Evolutionary conservation across 768 basidiomycete species (phyloP), one percentile per base, ranked within the genome.

Genomic region (Psilocybe sp.): DNA sequence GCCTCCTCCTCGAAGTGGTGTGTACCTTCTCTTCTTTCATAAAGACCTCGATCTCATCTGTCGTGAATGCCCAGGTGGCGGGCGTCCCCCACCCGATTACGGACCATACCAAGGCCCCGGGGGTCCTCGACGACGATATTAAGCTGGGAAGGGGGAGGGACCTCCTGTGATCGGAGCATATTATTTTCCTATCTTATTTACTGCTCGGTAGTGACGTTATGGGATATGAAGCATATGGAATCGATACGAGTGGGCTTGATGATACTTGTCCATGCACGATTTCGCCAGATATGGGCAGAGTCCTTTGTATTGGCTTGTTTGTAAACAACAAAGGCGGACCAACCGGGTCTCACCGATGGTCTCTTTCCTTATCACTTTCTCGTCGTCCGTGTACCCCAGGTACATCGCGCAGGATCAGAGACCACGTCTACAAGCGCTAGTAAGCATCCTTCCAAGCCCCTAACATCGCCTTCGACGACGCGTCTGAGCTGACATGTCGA

Each of bases 81-180:
- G 84, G 12, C 78, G 89, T 31, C 89, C 89, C 20, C 88, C 90
- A 15, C 90, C 89, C 36, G 89, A 92, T 69, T 92, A 92, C 56
- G 83, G 89, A 8, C 90, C 90, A 14, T 92, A 92, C 57, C 85
- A 85, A 63, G 88, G 89, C n/a, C 90, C 89, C 15, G 63, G 58
- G 3, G 54, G 62, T 16, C 53, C 55, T 31, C 59, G 64, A 46
- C 54, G 66, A 50, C 47, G 64, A 46, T 65, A 60, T 47, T 62
- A 44, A 39, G 14, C 11, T 46, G 35, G 13, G 7, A n/a, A n/a
- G n/a, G n/a, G n/a, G n/a, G n/a, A n/a, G n/a, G n/a, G 23, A 28
- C 23, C 23, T 28, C 4, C 4, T 28, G 23, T 28, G 23, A 28
- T 28, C 23, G 23, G 23, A 28, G 23, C 23, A 28, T 28, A 38